These are phyloP conservation scores for Phellinidium pouzarii DNA, from an alignment of 1,284 basidiomycete species.

Conservation along the genomic window DNA sequence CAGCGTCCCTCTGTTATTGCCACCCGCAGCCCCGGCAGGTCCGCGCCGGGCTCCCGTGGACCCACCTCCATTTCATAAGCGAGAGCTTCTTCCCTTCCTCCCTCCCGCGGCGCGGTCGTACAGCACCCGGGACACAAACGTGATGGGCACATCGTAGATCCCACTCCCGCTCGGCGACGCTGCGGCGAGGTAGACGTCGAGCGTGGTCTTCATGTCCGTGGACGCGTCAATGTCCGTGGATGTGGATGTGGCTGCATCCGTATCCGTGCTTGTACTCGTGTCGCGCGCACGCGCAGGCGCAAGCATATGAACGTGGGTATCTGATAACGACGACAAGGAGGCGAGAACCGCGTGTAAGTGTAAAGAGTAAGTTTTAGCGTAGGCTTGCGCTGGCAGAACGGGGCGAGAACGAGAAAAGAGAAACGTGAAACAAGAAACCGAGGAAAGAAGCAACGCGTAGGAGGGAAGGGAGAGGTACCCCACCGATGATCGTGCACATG, in stretches of 20 bases:
- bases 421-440: neutral
- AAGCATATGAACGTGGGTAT: conserved; percentile 47
- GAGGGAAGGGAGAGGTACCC: conserved; percentile 19
- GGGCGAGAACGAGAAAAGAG: too few relatives aligned
- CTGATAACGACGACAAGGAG: conserved; percentile 30
- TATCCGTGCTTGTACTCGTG: too few relatives aligned
- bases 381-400: conserved; percentile 14
- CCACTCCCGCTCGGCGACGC: conserved; percentile 43
- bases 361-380: too few relatives aligned
- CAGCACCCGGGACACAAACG: conserved; percentile 67
- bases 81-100: too few relatives aligned
- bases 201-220: too few relatives aligned
- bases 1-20: too few relatives aligned
- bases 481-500: conserved; percentile 59
- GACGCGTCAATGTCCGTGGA: too few relatives aligned
- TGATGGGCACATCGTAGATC: conserved; percentile 77
- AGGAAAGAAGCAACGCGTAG: conserved; percentile 2
- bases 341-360: conserved; percentile 23
- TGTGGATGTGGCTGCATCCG: too few relatives aligned
- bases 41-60: too few relatives aligned
- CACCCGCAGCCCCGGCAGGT: too few relatives aligned
- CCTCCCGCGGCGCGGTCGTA: conserved; percentile 32
- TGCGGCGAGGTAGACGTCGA: conserved; percentile 42
- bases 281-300: too few relatives aligned
- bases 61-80: too few relatives aligned